Evolutionary conservation across 176 grass and related monocot species (phyloP), one percentile per base, ranked within the genome.

Genomic region (Avena atlantica): DNA sequence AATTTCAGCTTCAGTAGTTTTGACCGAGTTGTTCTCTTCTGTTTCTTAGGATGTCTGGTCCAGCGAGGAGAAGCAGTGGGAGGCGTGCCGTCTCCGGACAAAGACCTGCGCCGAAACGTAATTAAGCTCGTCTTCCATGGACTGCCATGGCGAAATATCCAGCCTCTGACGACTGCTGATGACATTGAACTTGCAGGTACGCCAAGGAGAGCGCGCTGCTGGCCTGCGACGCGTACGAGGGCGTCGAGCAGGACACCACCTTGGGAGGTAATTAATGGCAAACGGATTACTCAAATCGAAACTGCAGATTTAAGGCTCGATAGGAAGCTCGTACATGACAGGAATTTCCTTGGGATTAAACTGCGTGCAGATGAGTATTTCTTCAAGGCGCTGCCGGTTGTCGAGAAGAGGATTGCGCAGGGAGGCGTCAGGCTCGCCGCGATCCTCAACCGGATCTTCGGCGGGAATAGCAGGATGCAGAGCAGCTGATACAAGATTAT

Each of bases 321-420:
- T 29, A 29, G 27, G 27, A 29, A 29, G 27, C 2, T 1, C 1
- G 27, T 34, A 34, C 3, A 34, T 34, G 31, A 34, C 31, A 34
- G 31, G 0, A 3, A 34, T 34, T 25, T 5, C 66, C 11, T 16
- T 65, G 40, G 2, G 74, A 76, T 19, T 68, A 10, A 81, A 68
- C 19, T 76, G 65, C 12, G 0, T 63, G 58, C 91, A 92, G 91
- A 92, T 74, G 91, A 89, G n/a, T 92, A 89, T 47, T 92, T 92
- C 84, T 84, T 89, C 81, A 40, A 50, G 52, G 87, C 83, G 13
- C 59, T 87, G 69, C 91, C 84, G 3, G 50, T 87, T 11, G 80
- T 92, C 51, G 50, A 89, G 79, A 92, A 92, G 66, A 89, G 87
- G 76, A 87, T 92, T n/a, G 87, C 91, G 2, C 91, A 92, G 23